phyloP scores from a whole-genome alignment of 2,329 filamentous ascomycete species.

The Zymoseptoria brevis region DNA sequence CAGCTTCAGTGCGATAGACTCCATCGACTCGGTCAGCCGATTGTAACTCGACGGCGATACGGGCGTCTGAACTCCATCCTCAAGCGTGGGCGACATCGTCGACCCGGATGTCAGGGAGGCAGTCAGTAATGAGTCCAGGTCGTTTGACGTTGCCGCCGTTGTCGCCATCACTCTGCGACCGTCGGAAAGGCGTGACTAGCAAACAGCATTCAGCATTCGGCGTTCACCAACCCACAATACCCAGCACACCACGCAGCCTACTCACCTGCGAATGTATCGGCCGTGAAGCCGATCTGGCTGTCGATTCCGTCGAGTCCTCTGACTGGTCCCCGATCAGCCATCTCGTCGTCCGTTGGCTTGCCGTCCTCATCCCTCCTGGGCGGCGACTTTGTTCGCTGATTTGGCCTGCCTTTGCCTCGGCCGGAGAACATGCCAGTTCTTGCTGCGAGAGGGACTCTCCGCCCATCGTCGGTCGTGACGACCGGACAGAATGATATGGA shows the following conservation, averaged over 20 bases:
- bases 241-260: not conserved
- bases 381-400: constrained; percentile 21
- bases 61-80: constrained; percentile 13
- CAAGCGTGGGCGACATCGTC: constrained; percentile 23
- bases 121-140: constrained; percentile 14
- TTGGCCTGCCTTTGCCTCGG: constrained; percentile 8
- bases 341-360: constrained; percentile 23
- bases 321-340: constrained; percentile 19
- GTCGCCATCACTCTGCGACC: constrained; percentile 16
- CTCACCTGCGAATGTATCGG: constrained; percentile 28
- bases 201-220: not conserved
- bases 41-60: constrained; percentile 16
- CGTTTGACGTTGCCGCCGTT: constrained; percentile 13
- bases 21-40: constrained; percentile 21
- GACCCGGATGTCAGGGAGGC: constrained; percentile 27
- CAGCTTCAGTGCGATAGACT: constrained; percentile 24
- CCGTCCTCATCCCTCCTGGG: constrained; percentile 23
- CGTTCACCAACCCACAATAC: too few species aligned
- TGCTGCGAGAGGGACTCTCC: constrained; percentile 23
- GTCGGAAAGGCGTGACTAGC: constrained; percentile 20
- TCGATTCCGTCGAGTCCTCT: constrained; percentile 16
- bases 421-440: constrained; percentile 9
- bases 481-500: constrained; percentile 27
- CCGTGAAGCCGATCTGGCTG: constrained; percentile 22
- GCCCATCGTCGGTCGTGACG: constrained; percentile 28